Percentiles rank a stretch among this genome's conserved stretches.
These are phyloP conservation scores for Gossypium trilobum DNA, from an alignment of 441 rosid genomes.

Conservation along the genomic window DNA sequence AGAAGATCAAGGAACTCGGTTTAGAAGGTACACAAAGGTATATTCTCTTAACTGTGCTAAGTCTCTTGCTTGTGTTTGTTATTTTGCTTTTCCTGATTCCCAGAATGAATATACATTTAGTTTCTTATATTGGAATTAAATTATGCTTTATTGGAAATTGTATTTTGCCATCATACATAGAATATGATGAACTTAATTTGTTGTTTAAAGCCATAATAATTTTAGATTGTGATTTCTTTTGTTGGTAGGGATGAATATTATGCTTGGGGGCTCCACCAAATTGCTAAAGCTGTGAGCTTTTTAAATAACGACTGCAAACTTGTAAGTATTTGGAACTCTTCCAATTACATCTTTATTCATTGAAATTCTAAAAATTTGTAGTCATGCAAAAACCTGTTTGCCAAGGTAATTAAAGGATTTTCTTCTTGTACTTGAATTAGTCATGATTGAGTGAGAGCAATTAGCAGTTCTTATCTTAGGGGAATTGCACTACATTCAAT, in stretches of 20 bases:
- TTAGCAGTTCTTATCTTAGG: background rate
- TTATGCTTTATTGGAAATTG: background rate
- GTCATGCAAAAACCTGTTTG: background rate
- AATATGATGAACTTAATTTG: background rate
- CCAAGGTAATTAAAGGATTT: background rate
- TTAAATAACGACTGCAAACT: slow-evolving; percentile 94
- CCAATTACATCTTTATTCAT: background rate
- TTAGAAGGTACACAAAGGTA: slow-evolving; percentile 88
- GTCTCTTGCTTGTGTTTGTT: background rate
- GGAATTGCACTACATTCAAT: background rate
- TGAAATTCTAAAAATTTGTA: background rate
- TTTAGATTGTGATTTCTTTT: slow-evolving; percentile 10
- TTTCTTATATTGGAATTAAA: background rate
- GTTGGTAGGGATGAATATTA: slow-evolving; percentile 84
- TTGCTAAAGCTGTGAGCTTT: slow-evolving; percentile 97
- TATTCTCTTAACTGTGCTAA: background rate
- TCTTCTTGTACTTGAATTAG: background rate
- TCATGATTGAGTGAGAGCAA: background rate
- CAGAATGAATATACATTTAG: background rate
- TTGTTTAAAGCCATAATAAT: background rate
- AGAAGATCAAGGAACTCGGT: slow-evolving; percentile 88
- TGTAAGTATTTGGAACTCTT: slow-evolving; percentile 37
- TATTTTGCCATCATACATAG: background rate
- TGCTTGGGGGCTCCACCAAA: slow-evolving; percentile 84
- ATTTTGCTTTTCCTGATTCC: background rate